phyloP scores from a whole-genome alignment of 1,139 yeast genomes.

The Magnusiomyces ingens region DNA sequence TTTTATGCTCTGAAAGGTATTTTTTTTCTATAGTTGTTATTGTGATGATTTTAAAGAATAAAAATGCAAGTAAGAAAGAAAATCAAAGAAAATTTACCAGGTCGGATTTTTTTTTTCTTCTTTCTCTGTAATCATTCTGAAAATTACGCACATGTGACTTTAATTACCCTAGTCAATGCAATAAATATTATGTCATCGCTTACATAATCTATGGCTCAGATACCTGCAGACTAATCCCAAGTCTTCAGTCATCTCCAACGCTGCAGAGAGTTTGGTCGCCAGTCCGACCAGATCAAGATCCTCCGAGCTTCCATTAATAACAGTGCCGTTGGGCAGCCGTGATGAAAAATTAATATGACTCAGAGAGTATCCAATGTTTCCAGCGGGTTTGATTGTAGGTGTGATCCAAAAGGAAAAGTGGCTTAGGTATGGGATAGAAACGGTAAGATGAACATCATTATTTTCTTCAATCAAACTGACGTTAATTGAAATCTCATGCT shows the following conservation, averaged over 20 bases:
- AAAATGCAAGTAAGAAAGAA: neutral
- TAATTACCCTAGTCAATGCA: neutral
- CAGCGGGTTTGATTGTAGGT: constrained; percentile 1
- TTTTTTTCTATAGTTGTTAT: neutral
- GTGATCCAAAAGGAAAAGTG: constrained; percentile 10
- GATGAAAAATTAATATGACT: constrained; percentile 2
- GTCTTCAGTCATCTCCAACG: constrained; percentile 15
- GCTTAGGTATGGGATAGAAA: constrained; percentile 7
- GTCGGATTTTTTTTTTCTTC: neutral
- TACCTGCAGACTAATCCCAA: constrained; percentile 13
- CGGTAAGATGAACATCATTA: constrained; percentile 8
- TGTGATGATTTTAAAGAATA: neutral
- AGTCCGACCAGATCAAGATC: constrained; percentile 3
- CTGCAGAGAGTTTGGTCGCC: constrained; percentile 7
- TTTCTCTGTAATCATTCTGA: neutral
- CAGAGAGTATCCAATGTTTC: constrained; percentile 2
- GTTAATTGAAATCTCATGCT: neutral
- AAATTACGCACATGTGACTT: neutral
- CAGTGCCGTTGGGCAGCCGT: neutral
- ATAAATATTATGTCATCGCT: neutral
- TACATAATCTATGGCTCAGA: constrained; percentile 2
- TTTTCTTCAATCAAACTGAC: constrained; percentile 11
- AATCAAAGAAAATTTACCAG: neutral
- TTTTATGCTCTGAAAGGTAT: neutral
- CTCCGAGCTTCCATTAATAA: neutral